phyloP scores from a whole-genome alignment of 768 basidiomycete species.

The Mycena kentingensis region DNA sequence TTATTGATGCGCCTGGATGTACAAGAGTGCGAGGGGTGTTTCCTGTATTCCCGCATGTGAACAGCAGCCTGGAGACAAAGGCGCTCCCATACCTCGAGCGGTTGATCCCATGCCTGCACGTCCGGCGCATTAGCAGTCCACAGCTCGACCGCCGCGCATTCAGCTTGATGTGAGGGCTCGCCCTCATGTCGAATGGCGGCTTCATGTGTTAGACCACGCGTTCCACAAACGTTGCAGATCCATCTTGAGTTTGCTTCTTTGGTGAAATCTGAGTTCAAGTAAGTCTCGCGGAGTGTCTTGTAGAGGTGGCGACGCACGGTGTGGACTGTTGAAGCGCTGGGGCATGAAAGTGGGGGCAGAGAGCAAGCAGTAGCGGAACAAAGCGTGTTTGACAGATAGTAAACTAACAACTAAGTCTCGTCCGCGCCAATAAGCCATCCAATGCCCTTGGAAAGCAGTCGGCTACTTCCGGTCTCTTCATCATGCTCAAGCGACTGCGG shows the following conservation, averaged over 20 bases:
- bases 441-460: slow-evolving; percentile 85
- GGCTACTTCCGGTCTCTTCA: slow-evolving; percentile 45
- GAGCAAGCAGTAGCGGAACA: not conserved
- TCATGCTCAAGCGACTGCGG: slow-evolving; percentile 44
- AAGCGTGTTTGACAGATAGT: not conserved
- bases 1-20: slow-evolving; percentile 6
- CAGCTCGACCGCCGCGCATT: slow-evolving; percentile 14
- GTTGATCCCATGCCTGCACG: slow-evolving; percentile 27
- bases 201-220: slow-evolving; percentile 41
- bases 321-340: slow-evolving; percentile 2
- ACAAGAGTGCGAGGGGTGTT: slow-evolving; percentile 41
- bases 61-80: slow-evolving; percentile 16
- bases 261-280: slow-evolving; percentile 27
- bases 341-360: not conserved
- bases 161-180: slow-evolving; percentile 23
- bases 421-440: slow-evolving; percentile 96
- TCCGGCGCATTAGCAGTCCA: slow-evolving; percentile 21
- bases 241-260: slow-evolving; percentile 27
- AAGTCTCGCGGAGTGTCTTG: not conserved
- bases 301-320: slow-evolving; percentile 8
- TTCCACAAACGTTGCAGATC: slow-evolving; percentile 44
- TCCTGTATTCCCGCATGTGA: slow-evolving; percentile 31
- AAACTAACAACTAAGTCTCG: slow-evolving; percentile 39
- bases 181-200: slow-evolving; percentile 33
- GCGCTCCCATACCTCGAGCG: slow-evolving; percentile 16